Evolutionary conservation across 2,329 filamentous ascomycete genomes (phyloP), one percentile per base, ranked within the genome.

Genomic region (Capronia coronata): DNA sequence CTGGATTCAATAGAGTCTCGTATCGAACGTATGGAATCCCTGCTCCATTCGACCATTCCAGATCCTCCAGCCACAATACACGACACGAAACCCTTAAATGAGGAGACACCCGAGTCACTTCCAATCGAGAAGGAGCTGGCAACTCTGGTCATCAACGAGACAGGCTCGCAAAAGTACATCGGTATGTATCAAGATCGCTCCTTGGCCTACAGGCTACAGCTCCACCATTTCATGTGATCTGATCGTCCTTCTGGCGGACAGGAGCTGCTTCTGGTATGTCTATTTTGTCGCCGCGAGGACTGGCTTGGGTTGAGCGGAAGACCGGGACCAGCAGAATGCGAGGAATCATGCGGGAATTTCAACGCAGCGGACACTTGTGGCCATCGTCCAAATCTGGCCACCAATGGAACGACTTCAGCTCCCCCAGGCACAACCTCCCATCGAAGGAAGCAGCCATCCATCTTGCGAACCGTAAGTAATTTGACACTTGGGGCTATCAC

Each of bases 1-100:
- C 49, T 52, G 34, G 34, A 52, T 35, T 52, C 49, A 2, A 52
- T 52, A 21, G 49, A 52, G 30, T 44, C 43, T 30, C 45, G 49
- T 9, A 52, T 52, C 29, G 19, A 48, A 14, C 44, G 49, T 4
- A 52, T 52, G 49, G 49, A 52, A 43, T 40, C 49, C 22, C 49
- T 52, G 6, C 40, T 52, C 19, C 21, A 44, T 14, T 43, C 40
- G 10, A 25, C 27, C 29, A 34, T 38, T 16, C 11, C 46, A n/a
- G n/a, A 16, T 14, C 18, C 13, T n/a, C 25, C 25, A 27, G 23
- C 9, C 8, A 10, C 39, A n/a, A 16, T 18, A 14, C 8, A 18
- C 14, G 40, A 13, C 21, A 43, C 16, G 21, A 7, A 10, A 14
- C 3, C 9, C 4, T 29, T 8, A 29, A 23, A 9, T 19, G 43